A percentile compares a stretch with the other conserved stretches of the same genome.
These are phyloP conservation scores for Boletus pseudo-olivaceus DNA, from an alignment of 768 basidiomycete genomes.

Conservation along the genomic window DNA sequence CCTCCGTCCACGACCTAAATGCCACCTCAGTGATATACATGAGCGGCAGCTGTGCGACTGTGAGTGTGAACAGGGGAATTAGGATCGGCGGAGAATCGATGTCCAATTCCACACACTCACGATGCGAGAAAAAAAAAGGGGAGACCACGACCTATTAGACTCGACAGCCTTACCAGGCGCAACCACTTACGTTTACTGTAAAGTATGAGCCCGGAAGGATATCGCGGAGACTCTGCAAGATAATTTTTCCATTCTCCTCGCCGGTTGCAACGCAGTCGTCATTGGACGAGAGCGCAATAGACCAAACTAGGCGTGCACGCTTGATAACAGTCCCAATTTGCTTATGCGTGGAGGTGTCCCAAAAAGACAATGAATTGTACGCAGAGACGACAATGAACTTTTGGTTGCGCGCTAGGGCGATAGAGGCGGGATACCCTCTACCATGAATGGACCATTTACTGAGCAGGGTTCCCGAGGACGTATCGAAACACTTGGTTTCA, in stretches of 20 bases:
- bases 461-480: background rate
- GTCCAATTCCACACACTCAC: background rate
- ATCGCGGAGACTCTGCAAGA: background rate
- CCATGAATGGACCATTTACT: background rate
- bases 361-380: background rate
- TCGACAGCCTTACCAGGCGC: too few relatives aligned
- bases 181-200: background rate
- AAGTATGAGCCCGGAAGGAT: slow-evolving; percentile 1
- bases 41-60: background rate
- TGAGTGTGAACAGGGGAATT: background rate
- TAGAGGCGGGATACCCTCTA: rapidly evolving
- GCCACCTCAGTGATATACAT: background rate
- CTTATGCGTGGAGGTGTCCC: background rate
- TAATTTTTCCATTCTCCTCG: slow-evolving; percentile 1
- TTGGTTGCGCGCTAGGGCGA: background rate
- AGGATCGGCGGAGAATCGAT: too few relatives aligned
- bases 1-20: background rate
- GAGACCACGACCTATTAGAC: background rate
- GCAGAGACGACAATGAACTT: background rate
- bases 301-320: background rate
- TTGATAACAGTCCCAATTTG: background rate
- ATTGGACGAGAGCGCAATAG: background rate
- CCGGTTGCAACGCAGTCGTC: background rate
- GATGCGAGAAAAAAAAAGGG: too few relatives aligned
- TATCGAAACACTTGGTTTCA: background rate